Base-by-base conservation (phyloP, 768 basidiomycete genomes). In the Phanerochaete sordida region DNA sequence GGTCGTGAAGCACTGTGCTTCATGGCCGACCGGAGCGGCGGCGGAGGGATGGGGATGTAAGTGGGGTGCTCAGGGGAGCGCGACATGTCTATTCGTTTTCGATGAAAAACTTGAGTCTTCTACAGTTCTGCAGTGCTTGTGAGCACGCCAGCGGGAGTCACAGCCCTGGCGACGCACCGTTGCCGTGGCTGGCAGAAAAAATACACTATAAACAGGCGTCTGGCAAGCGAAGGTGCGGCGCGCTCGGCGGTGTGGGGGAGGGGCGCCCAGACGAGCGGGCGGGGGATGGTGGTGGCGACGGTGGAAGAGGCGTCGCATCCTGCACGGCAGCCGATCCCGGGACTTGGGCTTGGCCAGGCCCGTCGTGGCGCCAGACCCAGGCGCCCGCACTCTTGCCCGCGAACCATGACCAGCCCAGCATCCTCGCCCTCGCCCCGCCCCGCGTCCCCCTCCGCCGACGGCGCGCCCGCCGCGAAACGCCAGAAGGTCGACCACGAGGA, bases 11-110 rank as follows among this genome's bases (percentile, higher is more conserved):
- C 72, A 0, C 73, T 48, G 50, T 79, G 77, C 69, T 85, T 86
- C 66, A 86, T 74, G 19, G 84, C 84, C 3, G 84, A 83, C 56
- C 84, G 80, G 12, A 84, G 75, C 27, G 77, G 68, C 39, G 66
- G 71, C 31, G 66, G 51, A 5, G 70, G 66, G 12, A 68, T 31
- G 9, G 64, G 49, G 56, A 68, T 68, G 52, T 67, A 59, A 23
- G 62, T 63, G 26, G 68, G 63, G n/a, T 51, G 45, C 13, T 65
- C 68, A 5, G 61, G 65, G 23, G 67, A 66, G 21, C 27, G 33
- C 21, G 53, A 54, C 53, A 54, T 54, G 39, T 43, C 39, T 43
- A 43, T 43, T 43, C 39, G 39, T 43, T 16, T 43, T 43, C 39
- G 4, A 19, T 12, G 19, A 19, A 43, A 43, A 43, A 4, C 19